A percentile compares a stretch with the other conserved stretches of the same genome.
Evolutionary conservation across 1,139 yeast genomes (phyloP).

Genomic region (Blastobotrys proliferans): DNA sequence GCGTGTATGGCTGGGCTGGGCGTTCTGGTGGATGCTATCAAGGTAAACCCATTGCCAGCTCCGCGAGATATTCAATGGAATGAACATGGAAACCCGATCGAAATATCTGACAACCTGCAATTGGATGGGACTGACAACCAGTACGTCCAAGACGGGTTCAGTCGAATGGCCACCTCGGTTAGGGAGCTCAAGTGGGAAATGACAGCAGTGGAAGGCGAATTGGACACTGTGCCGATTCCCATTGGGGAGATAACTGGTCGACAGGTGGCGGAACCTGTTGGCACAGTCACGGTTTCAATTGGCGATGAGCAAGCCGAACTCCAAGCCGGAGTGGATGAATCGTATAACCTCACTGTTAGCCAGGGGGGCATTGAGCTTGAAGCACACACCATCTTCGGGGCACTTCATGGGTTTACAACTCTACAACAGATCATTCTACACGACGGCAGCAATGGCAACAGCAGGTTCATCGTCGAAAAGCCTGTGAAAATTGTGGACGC

Average conservation of each 20-base stretch:
- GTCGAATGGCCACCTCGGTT: conserved; percentile 19
- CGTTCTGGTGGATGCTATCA: too few relatives aligned
- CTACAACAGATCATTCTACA: conserved; percentile 43
- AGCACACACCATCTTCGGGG: conserved; percentile 45
- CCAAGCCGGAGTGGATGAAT: conserved; percentile 43
- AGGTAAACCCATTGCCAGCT: conserved; percentile 14
- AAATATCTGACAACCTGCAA: conserved; percentile 18
- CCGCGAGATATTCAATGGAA: conserved; percentile 16
- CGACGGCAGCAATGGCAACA: conserved; percentile 18
- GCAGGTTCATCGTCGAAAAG: conserved; percentile 38
- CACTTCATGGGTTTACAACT: conserved; percentile 44
- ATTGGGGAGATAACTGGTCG: conserved; percentile 9
- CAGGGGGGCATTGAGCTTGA: conserved; percentile 30
- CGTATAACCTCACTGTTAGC: conserved; percentile 33
- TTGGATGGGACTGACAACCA: conserved; percentile 14
- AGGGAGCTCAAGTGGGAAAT: conserved; percentile 24
- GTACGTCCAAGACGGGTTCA: conserved; percentile 21
- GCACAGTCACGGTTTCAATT: conserved; percentile 22
- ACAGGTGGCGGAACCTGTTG: neutral
- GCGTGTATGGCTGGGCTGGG: too few relatives aligned
- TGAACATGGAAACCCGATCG: conserved; percentile 21
- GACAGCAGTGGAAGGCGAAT: conserved; percentile 19
- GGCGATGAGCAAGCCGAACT: conserved; percentile 35
- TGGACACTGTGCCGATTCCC: conserved; percentile 23
- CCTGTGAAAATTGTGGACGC: conserved; percentile 39